Percentiles rank a stretch among this genome's conserved stretches.
These are phyloP conservation scores for Starmerella apicola DNA, from an alignment of 805 yeast genomes.

Conservation along the genomic window DNA sequence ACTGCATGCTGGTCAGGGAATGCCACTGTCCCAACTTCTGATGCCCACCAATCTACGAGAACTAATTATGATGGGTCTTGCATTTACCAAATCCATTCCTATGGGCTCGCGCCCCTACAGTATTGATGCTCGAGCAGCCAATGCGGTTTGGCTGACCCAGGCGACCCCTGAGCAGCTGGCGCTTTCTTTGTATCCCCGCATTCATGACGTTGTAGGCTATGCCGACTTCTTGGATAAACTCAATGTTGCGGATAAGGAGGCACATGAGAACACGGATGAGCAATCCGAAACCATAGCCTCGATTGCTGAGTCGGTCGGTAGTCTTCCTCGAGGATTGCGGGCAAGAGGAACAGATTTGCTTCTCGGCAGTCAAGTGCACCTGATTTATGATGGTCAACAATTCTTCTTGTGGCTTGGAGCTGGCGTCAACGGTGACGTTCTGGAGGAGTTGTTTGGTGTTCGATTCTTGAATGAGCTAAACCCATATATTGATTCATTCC, in stretches of 20 bases:
- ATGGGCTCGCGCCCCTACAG: conserved; percentile 39
- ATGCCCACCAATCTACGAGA: conserved; percentile 72
- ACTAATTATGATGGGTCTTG: conserved; percentile 51
- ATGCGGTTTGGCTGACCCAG: conserved; percentile 38
- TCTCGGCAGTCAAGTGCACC: conserved; percentile 55
- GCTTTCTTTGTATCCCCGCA: conserved; percentile 64
- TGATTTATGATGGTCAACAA: conserved; percentile 52
- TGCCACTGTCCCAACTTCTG: conserved; percentile 50
- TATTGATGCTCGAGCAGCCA: conserved; percentile 51
- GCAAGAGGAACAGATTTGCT: conserved; percentile 18
- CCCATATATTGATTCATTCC: conserved; percentile 46
- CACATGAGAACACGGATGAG: too few relatives aligned
- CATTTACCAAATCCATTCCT: conserved; percentile 58
- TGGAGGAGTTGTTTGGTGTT: conserved; percentile 63
- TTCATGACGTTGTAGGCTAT: conserved; percentile 44
- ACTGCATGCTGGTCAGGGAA: conserved; percentile 29
- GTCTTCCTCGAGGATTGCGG: conserved; percentile 2
- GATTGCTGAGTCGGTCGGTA: conserved; percentile 38
- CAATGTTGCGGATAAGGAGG: too few relatives aligned
- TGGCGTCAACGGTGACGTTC: conserved; percentile 40
- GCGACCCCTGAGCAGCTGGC: conserved; percentile 46
- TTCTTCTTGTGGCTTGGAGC: conserved; percentile 11
- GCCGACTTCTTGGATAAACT: conserved; percentile 21
- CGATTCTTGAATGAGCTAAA: conserved; percentile 33
- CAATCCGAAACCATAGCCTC: too few relatives aligned